phyloP scores from a whole-genome alignment of 768 basidiomycete species.

The Agrocybe praecox region DNA sequence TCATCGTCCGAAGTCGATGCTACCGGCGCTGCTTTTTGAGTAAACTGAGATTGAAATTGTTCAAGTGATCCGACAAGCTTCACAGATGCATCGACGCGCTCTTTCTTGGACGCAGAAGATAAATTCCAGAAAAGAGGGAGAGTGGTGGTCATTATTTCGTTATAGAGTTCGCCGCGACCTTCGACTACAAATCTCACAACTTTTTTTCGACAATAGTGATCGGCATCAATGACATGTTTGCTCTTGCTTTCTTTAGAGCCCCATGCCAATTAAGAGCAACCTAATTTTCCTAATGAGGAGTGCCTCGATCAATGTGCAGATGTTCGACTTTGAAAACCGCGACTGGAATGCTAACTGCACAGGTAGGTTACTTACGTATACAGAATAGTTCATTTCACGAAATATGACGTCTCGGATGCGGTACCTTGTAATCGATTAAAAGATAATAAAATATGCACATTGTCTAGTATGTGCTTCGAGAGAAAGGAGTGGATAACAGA shows the following conservation, averaged over 20 bases:
- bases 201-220: constrained; percentile 21
- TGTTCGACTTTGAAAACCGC: no score
- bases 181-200: constrained; percentile 2
- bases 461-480: not conserved
- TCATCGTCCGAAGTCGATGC: constrained; percentile 46
- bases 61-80: constrained; percentile 82
- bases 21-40: constrained; percentile 38
- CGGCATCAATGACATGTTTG: constrained; percentile 3
- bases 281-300: not conserved
- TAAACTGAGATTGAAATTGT: constrained; percentile 77
- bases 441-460: no score
- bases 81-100: constrained; percentile 83
- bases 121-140: constrained; percentile 94
- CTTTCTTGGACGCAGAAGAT: constrained; percentile 77
- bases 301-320: not conserved
- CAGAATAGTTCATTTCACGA: no score
- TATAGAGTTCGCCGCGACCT: constrained; percentile 5
- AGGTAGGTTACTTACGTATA: no score
- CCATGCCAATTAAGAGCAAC: not conserved
- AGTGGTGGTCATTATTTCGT: constrained; percentile 71
- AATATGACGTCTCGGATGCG: no score
- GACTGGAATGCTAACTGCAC: no score
- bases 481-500: no score
- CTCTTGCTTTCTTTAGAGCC: not conserved
- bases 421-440: no score